phyloP scores from a whole-genome alignment of 83 land plant species.

The Picea abies region DNA sequence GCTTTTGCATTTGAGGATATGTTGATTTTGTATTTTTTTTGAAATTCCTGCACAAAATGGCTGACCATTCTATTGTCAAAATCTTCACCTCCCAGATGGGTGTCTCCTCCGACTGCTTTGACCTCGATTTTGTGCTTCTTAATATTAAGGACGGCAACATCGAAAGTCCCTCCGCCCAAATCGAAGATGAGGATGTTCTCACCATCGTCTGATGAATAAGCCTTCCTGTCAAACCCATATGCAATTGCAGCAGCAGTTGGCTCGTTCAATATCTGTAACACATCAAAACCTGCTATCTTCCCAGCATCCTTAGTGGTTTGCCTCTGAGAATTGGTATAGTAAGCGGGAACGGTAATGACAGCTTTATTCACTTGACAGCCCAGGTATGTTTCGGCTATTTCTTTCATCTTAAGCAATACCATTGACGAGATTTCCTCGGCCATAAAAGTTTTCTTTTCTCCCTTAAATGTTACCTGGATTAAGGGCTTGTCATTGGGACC shows the following conservation, averaged over 20 bases:
- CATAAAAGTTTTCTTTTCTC: constrained; percentile 21
- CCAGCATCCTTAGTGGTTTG: constrained; percentile 30
- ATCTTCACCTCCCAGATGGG: constrained; percentile 25
- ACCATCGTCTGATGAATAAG: neutral
- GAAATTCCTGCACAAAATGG: constrained; percentile 22
- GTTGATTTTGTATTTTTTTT: constrained; percentile 10
- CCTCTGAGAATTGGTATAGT: constrained; percentile 24
- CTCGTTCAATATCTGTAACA: constrained; percentile 21
- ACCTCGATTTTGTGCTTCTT: constrained; percentile 24
- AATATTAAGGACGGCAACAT: constrained; percentile 15
- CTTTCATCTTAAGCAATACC: constrained; percentile 18
- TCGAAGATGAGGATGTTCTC: constrained; percentile 29
- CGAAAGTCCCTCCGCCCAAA: constrained; percentile 20
- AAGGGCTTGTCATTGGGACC: constrained; percentile 30
- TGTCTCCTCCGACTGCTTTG: constrained; percentile 58
- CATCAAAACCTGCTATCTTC: constrained; percentile 19
- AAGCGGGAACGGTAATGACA: constrained; percentile 24
- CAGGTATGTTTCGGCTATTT: constrained; percentile 21
- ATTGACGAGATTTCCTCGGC: constrained; percentile 25
- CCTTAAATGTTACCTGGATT: constrained; percentile 12
- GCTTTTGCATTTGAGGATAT: neutral
- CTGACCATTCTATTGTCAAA: constrained; percentile 25
- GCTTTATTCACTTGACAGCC: constrained; percentile 21
- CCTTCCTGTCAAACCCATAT: constrained; percentile 24
- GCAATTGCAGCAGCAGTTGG: constrained; percentile 34